Percentiles rank a stretch among this genome's conserved stretches.
Conservation (phyloP, 2,329 filamentous ascomycete genomes). For the Chrysoporthe austroafricana region DNA sequence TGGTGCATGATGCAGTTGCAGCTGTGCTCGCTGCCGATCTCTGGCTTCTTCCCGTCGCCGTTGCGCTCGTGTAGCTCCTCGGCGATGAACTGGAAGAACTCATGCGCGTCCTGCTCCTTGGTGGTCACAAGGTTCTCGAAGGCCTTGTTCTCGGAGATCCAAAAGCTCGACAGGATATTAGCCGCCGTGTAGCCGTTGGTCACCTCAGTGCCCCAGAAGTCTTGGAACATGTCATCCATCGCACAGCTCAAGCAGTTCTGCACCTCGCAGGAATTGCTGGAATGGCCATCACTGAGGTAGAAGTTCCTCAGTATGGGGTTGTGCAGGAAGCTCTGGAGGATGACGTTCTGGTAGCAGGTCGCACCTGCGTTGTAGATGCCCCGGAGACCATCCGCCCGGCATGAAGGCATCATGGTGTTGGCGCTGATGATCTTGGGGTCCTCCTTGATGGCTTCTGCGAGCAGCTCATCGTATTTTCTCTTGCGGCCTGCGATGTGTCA, state of each 20-base stretch:
- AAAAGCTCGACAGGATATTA: conserved; percentile 85
- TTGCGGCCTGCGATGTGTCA: conserved; percentile 60
- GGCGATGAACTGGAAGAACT: conserved; percentile 94
- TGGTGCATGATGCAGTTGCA: conserved; percentile 94
- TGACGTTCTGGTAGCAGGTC: conserved; percentile 97
- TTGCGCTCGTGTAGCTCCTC: conserved; percentile 89
- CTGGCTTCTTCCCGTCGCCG: conserved; percentile 67
- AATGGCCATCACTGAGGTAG: conserved; percentile 89
- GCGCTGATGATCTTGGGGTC: conserved; percentile 76
- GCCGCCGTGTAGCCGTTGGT: conserved; percentile 90
- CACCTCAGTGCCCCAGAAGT: conserved; percentile 73
- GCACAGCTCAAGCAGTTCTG: conserved; percentile 69
- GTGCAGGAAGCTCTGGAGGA: conserved; percentile 90
- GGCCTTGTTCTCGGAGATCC: conserved; percentile 78
- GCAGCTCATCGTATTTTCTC: conserved; percentile 74
- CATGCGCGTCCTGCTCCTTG: conserved; percentile 94
- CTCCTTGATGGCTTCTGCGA: conserved; percentile 66
- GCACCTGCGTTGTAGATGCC: conserved; percentile 98
- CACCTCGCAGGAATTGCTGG: conserved; percentile 70
- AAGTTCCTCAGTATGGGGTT: conserved; percentile 91
- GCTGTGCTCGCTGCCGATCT: conserved; percentile 61
- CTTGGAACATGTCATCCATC: conserved; percentile 75
- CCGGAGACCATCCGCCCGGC: conserved; percentile 83
- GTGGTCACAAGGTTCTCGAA: conserved; percentile 83
- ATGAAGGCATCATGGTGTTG: conserved; percentile 80